phyloP scores from a whole-genome alignment of 768 basidiomycete genomes.

The Boletus pseudo-olivaceus region DNA sequence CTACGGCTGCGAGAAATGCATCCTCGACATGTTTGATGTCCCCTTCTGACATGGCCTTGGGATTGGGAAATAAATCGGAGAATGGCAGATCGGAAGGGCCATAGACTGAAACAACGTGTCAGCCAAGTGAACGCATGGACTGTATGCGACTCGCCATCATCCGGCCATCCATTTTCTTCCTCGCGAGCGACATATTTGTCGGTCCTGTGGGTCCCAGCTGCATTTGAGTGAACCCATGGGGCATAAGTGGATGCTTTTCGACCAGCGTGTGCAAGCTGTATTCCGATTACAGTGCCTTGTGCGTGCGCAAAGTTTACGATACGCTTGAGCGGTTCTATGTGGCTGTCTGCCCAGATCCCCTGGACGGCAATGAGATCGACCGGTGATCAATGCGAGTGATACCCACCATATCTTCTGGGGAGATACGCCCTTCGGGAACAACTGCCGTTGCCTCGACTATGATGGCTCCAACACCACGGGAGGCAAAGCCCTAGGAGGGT shows the following conservation, averaged over 20 bases:
- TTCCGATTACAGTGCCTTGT: slow-evolving; percentile 66
- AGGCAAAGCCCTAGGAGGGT: slow-evolving; percentile 51
- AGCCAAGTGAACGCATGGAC: not conserved
- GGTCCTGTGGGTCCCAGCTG: slow-evolving; percentile 30
- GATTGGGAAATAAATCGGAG: slow-evolving; percentile 47
- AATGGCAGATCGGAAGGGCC: slow-evolving; percentile 61
- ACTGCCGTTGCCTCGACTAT: slow-evolving; percentile 74
- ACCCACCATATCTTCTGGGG: slow-evolving; percentile 68
- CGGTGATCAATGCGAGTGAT: not conserved
- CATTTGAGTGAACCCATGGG: slow-evolving; percentile 56
- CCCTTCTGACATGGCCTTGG: slow-evolving; percentile 53
- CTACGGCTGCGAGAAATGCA: slow-evolving; percentile 54
- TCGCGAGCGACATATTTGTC: slow-evolving; percentile 37
- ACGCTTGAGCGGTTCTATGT: slow-evolving; percentile 64
- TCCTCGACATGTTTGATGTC: slow-evolving; percentile 56
- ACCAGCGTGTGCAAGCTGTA: slow-evolving; percentile 77
- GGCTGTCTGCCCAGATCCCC: slow-evolving; percentile 75
- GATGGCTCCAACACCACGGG: slow-evolving; percentile 68
- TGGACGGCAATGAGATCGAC: slow-evolving; percentile 16
- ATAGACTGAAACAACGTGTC: slow-evolving; percentile 42
- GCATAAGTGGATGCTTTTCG: slow-evolving; percentile 68
- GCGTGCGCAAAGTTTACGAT: slow-evolving; percentile 73
- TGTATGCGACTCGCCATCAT: slow-evolving; percentile 42
- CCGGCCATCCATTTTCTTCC: slow-evolving; percentile 69
- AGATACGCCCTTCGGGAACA: slow-evolving; percentile 71